Evolutionary conservation across 2,329 filamentous ascomycete genomes (phyloP), one percentile per base, ranked within the genome.

Genomic region (Zymoseptoria tritici): DNA sequence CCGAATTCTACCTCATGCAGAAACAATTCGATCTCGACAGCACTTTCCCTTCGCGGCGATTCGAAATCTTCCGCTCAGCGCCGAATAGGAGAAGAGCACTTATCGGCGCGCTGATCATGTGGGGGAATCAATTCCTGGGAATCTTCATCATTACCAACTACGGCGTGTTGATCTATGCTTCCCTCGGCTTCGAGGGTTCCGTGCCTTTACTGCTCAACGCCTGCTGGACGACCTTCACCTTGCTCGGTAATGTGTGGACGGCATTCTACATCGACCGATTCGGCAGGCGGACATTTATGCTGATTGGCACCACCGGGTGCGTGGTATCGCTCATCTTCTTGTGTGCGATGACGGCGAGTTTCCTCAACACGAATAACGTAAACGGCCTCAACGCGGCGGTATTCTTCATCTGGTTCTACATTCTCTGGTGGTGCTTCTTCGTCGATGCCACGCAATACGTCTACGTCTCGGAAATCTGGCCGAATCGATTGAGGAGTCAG

Each of bases 371-470:
- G 42, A 62, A 68, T 4, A 67, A 67, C 20, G 73, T 71, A 3
- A 76, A 72, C 20, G 68, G 70, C 9, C 74, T 73, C 2, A 73
- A 76, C 0, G 69, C 80, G 2, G 74, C 74, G 1, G 74, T 79
- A 66, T 42, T 42, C 50, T 79, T 76, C 65, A 70, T 79, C 52
- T 79, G 73, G 67, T 75, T 74, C 57, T 73, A 71, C 36, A 74
- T 72, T 57, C 74, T 78, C 64, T 76, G 71, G 64, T 78, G 75
- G 71, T 72, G 71, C 53, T 78, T 74, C 36, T 78, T 72, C 64
- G 73, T 78, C 49, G 78, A 80, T 60, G 78, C 78, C 2, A 78
- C 74, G 16, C 77, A 79, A 68, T 80, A 79, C 59, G 70, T 65
- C 4, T 65, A 63, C 22, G 72, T 77, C 29, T 72, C 73, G 2